A percentile compares a stretch with the other conserved stretches of the same genome.
Conservation (phyloP, 345 rosid genomes). For the Salix suchowensis region DNA sequence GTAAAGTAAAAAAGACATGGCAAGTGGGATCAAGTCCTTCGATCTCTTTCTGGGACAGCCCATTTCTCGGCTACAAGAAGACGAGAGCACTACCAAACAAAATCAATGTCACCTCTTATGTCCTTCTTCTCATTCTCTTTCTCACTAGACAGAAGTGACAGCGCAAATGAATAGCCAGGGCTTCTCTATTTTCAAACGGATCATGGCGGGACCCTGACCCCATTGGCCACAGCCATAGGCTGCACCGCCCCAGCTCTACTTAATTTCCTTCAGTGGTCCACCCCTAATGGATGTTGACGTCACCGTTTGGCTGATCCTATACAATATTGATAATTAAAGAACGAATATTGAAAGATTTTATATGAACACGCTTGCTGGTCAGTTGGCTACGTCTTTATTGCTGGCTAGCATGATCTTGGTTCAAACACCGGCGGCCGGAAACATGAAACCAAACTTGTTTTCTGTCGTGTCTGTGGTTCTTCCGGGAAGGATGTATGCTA, state of each 20-base stretch:
- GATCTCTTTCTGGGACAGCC: conserved; percentile 8
- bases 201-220: conserved; percentile 22
- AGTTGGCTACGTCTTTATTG: neutral
- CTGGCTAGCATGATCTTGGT: neutral
- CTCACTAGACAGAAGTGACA: neutral
- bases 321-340: neutral
- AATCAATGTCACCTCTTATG: conserved; percentile 2
- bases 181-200: conserved; percentile 4
- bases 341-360: neutral
- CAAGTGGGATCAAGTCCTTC: neutral
- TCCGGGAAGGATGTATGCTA: conserved; percentile 2
- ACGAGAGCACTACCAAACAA: neutral
- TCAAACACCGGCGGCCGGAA: conserved; percentile 10
- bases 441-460: conserved; percentile 16
- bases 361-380: neutral
- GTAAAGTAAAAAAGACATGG: neutral
- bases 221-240: conserved; percentile 12
- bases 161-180: conserved; percentile 23
- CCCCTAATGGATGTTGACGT: neutral
- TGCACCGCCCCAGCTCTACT: conserved; percentile 14
- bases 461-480: conserved; percentile 13
- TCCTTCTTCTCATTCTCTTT: neutral
- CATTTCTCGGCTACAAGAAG: conserved; percentile 10
- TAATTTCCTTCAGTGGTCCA: conserved; percentile 11
- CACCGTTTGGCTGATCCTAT: neutral